Percentiles rank a stretch among this genome's conserved stretches.
Evolutionary conservation across 305 asterid genomes (phyloP).

Genomic region (Solanum hybrid): DNA sequence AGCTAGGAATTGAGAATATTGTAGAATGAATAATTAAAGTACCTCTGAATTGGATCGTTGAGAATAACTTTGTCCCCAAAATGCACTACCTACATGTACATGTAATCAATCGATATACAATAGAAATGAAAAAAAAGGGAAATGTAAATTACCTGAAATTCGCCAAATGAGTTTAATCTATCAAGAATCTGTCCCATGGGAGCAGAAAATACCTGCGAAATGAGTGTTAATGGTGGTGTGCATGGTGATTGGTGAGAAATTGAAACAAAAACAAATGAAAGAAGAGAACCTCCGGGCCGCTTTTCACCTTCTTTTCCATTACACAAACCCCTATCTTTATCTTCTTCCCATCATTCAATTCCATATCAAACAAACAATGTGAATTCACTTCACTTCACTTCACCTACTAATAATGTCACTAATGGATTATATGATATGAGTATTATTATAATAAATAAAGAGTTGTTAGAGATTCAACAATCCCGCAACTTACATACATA

Average conservation of each 20-base stretch:
- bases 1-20: neutral
- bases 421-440: neutral
- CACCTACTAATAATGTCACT: neutral
- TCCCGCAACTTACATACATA: neutral
- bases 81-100: conserved; percentile 50
- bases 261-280: neutral
- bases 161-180: conserved; percentile 84
- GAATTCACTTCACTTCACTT: neutral
- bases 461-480: neutral
- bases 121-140: neutral
- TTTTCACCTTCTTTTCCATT: conserved; percentile 99
- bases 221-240: neutral
- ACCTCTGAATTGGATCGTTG: conserved; percentile 76
- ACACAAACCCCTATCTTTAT: conserved; percentile 86
- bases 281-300: conserved; percentile 92
- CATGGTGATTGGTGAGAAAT: conserved; percentile 3
- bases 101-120: neutral
- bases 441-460: too few species aligned
- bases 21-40: neutral
- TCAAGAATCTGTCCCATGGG: conserved; percentile 93
- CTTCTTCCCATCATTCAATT: conserved; percentile 33
- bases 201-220: conserved; percentile 52
- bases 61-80: conserved; percentile 66
- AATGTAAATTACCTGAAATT: conserved; percentile 49
- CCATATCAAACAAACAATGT: conserved; percentile 7